A percentile compares a stretch with the other conserved stretches of the same genome.
Conservation (phyloP, 306 rosid genomes). For the Alnus glutinosa region DNA sequence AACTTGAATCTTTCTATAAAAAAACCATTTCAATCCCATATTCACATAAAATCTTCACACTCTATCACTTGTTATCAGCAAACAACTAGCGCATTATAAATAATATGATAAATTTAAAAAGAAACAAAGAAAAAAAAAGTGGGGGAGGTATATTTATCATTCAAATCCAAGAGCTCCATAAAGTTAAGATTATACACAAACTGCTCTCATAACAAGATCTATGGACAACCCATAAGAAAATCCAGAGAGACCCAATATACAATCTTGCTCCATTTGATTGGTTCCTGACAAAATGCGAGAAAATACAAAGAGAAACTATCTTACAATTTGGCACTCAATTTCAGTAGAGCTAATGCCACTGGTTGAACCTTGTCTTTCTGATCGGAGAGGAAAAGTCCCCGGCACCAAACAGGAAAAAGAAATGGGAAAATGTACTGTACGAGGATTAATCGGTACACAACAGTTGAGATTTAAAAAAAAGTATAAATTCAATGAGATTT, state of each 20-base stretch:
- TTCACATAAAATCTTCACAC: conserved; percentile 18
- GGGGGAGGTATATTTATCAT: background rate
- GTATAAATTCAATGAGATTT: no score
- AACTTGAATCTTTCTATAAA: conserved; percentile 12
- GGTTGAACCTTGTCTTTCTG: background rate
- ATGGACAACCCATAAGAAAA: conserved; percentile 23
- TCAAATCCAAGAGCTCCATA: background rate
- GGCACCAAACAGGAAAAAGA: conserved; percentile 20
- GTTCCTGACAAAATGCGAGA: background rate
- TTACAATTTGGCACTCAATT: background rate
- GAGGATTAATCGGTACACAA: no score
- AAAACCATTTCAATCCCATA: conserved; percentile 19
- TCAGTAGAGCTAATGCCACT: background rate
- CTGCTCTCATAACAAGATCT: conserved; percentile 40
- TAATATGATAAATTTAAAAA: background rate
- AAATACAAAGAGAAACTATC: conserved; percentile 15
- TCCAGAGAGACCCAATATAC: conserved; percentile 1
- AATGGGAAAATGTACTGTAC: background rate
- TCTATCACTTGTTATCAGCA: conserved; percentile 23
- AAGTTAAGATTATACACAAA: background rate
- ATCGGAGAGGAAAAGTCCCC: conserved; percentile 1
- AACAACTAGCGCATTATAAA: background rate
- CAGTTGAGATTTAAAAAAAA: no score
- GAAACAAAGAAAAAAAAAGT: background rate
- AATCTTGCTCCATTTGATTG: conserved; percentile 1